Evolutionary conservation across 2,329 filamentous ascomycete genomes (phyloP), one percentile per base, ranked within the genome.

Genomic region (Aspergillus udagawae): DNA sequence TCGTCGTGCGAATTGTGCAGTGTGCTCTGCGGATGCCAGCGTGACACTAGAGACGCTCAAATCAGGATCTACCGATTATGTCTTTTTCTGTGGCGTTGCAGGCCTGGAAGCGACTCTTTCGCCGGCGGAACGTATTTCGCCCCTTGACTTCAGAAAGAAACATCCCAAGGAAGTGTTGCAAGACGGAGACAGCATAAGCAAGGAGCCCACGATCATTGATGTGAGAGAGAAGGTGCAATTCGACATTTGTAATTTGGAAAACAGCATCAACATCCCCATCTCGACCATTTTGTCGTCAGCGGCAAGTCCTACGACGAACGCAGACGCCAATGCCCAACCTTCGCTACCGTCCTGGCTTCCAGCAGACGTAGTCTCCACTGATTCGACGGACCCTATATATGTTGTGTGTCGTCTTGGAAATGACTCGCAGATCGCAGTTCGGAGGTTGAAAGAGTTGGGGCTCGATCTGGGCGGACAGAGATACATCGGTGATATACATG

Each of bases 221-320:
- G 91, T 96, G 1, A 82, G 94, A 2, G 91, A 96, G 64, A 85
- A 85, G 65, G 89, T 91, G 28, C 91, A 96, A 59, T 97, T 90
- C 63, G 87, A 89, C 17, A 86, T 97, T 48, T 92, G 88, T 61
- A 86, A 82, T 59, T 79, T 99, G 7, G 79, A 86, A 0, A 89
- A 89, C 0, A 91, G 90, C 27, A 75, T 95, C 52, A 97, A 79
- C 52, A 69, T 80, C 21, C 78, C 78, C 2, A 75, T 80, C 9
- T 77, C 76, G 1, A 67, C 61, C 2, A 77, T 80, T 25, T 56
- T 78, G 12, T 65, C 69, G 7, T 53, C 57, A 3, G 10, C 62
- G 6, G 3, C 49, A 51, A 52, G 49, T 21, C 12, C 52, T 42
- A 23, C 17, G 14, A 23, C 17, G 14, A 60, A 49, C 7, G 44